phyloP scores from a whole-genome alignment of 1,284 basidiomycete species.

The Trichosporon ovoides region DNA sequence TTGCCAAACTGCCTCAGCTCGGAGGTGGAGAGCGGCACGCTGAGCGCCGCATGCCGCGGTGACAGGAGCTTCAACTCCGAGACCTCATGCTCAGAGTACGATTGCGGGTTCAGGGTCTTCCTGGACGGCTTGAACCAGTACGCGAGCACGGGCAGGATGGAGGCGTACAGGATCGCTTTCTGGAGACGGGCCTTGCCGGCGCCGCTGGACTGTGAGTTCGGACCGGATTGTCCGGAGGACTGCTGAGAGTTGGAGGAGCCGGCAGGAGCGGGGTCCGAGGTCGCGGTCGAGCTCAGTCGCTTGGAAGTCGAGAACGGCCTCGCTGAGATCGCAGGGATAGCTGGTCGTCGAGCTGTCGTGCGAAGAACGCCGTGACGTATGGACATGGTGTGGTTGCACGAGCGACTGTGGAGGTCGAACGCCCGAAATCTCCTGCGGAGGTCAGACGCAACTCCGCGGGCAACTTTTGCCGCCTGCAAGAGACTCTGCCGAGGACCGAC shows the following conservation, averaged over 20 bases:
- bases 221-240: background rate
- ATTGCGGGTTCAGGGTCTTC: conserved; percentile 22
- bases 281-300: no score
- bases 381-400: no score
- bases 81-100: conserved; percentile 37
- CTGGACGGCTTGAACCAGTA: conserved; percentile 7
- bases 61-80: conserved; percentile 18
- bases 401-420: no score
- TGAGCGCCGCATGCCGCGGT: conserved; percentile 32
- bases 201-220: background rate
- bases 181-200: background rate
- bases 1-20: conserved; percentile 10
- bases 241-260: background rate
- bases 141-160: conserved; percentile 10
- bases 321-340: no score
- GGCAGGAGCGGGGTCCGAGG: background rate
- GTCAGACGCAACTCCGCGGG: no score
- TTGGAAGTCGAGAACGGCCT: no score
- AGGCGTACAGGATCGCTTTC: conserved; percentile 1
- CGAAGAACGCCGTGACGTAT: no score
- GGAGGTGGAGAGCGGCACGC: conserved; percentile 3
- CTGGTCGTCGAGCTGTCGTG: no score
- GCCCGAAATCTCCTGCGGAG: no score
- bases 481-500: no score
- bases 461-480: no score